A percentile compares a stretch with the other conserved stretches of the same genome.
These are phyloP conservation scores for Nicotiana attenuata DNA, from an alignment of 257 asterid genomes.

Conservation along the genomic window DNA sequence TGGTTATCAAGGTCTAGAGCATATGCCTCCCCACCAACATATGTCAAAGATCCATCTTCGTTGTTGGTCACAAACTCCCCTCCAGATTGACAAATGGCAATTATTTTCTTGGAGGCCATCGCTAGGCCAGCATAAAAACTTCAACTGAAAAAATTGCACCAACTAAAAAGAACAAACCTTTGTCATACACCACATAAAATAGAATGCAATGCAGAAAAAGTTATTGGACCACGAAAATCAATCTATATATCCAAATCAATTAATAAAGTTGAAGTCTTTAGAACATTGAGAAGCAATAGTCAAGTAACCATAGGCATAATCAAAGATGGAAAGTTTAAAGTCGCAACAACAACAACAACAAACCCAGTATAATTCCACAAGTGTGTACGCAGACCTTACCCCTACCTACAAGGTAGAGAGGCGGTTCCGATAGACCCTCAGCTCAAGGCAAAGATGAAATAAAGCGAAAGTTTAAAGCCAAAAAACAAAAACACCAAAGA, in stretches of 20 bases:
- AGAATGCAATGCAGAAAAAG: background rate
- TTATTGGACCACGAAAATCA: background rate
- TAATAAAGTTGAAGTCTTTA: background rate
- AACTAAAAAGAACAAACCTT: background rate
- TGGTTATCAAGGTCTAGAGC: conserved; percentile 83
- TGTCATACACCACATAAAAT: background rate
- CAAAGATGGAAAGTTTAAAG: background rate
- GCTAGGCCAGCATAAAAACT: background rate
- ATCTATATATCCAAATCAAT: background rate
- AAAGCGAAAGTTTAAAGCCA: no score
- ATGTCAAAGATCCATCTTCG: conserved; percentile 77
- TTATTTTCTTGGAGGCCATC: conserved; percentile 75
- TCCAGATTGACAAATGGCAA: conserved; percentile 94
- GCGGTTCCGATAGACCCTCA: no score
- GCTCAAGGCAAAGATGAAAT: no score
- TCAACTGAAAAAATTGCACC: background rate
- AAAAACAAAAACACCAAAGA: background rate
- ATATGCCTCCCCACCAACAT: conserved; percentile 91
- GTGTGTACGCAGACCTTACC: no score
- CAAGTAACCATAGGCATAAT: background rate
- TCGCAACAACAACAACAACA: no score
- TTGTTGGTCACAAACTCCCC: conserved; percentile 76
- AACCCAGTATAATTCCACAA: no score
- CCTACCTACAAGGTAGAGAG: no score
- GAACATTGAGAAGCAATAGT: background rate